Percentiles rank a stretch among this genome's conserved stretches.
phyloP scores from a whole-genome alignment of 2,329 filamentous ascomycete genomes.

The Myriosclerotinia scirpicola region DNA sequence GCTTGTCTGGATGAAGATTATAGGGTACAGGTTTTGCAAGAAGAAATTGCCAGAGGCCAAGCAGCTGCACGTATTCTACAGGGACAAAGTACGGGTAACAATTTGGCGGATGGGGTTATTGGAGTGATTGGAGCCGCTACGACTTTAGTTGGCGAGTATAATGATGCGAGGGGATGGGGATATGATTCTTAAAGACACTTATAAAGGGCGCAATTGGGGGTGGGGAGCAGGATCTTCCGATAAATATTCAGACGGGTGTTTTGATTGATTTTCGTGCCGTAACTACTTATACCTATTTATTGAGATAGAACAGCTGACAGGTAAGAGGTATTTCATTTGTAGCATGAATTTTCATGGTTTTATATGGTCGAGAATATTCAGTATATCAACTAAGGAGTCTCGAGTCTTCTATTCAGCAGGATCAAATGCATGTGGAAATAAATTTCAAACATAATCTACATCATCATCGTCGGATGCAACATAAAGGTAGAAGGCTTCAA shows the following conservation, averaged over 20 bases:
- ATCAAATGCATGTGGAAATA: too few relatives aligned
- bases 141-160: conserved; percentile 31
- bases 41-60: conserved; percentile 30
- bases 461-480: neutral
- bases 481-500: neutral
- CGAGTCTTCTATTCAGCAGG: neutral
- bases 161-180: conserved; percentile 34
- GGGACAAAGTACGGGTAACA: conserved; percentile 42
- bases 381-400: neutral
- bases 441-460: neutral
- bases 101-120: conserved; percentile 44
- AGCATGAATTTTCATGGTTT: neutral
- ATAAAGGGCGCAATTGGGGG: neutral
- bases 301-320: neutral
- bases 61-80: conserved; percentile 25
- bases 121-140: conserved; percentile 49
- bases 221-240: neutral
- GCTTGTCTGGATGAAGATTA: conserved; percentile 58
- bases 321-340: too few relatives aligned
- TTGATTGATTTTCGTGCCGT: neutral
- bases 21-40: conserved; percentile 47
- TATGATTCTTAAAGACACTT: conserved; percentile 28
- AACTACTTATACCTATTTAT: neutral
- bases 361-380: neutral
- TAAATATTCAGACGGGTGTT: neutral